phyloP scores from a whole-genome alignment of 1,139 yeast genomes.

The Scheffersomyces stambukii region DNA sequence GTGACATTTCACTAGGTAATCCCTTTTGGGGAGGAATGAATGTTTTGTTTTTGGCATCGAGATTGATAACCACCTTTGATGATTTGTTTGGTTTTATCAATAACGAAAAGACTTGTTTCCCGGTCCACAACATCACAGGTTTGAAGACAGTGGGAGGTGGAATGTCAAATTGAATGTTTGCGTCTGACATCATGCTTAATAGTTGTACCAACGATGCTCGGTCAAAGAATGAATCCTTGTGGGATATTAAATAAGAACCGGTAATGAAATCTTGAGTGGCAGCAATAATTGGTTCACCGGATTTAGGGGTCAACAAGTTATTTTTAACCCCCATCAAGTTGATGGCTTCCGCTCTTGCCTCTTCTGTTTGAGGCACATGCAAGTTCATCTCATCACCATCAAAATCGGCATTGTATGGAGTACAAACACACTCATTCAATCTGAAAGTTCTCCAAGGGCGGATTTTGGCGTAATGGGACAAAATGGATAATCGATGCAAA shows the following conservation, averaged over 20 bases:
- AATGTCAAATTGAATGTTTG: constrained; percentile 76
- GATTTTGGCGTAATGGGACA: constrained; percentile 92
- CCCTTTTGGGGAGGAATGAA: constrained; percentile 65
- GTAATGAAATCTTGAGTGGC: constrained; percentile 99
- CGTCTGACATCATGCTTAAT: constrained; percentile 95
- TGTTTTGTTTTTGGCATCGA: constrained; percentile 93
- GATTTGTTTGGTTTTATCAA: constrained; percentile 76
- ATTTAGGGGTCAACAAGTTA: constrained; percentile 89
- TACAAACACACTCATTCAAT: constrained; percentile 97
- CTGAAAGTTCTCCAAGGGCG: constrained; percentile 98
- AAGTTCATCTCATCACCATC: constrained; percentile 99
- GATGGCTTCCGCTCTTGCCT: constrained; percentile 97
- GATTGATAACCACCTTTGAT: constrained; percentile 78
- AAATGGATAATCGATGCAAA: constrained; percentile 86
- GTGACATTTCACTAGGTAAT: constrained; percentile 90
- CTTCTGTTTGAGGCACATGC: constrained; percentile 99
- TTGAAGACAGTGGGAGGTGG: constrained; percentile 95
- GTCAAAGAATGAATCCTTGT: constrained; percentile 89
- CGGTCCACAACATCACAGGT: constrained; percentile 93
- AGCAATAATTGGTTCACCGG: constrained; percentile 98
- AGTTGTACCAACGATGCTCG: constrained; percentile 80
- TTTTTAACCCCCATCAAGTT: constrained; percentile 97
- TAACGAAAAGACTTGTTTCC: constrained; percentile 89
- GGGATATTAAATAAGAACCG: constrained; percentile 88
- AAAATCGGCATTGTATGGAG: constrained; percentile 98